Conservation (phyloP, 2,329 filamentous ascomycete genomes). For the Sclerotiophoma versabilis region DNA sequence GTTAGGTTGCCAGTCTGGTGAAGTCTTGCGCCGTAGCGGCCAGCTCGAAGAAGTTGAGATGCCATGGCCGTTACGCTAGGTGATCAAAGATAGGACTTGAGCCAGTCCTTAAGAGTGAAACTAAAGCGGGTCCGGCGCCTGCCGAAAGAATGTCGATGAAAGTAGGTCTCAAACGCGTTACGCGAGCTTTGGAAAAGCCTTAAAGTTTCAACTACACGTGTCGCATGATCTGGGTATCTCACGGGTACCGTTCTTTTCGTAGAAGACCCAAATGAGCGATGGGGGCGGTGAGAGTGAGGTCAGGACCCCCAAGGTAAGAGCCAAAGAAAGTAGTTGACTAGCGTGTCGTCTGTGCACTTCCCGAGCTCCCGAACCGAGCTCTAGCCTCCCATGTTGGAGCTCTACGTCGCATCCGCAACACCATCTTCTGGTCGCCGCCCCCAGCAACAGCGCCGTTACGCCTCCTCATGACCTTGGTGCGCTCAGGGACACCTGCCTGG, state of each 20-base stretch:
- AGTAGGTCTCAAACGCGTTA: neutral
- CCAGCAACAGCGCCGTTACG: neutral
- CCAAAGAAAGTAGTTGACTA: conserved; percentile 6
- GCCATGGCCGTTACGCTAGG: conserved; percentile 9
- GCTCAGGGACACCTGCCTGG: neutral
- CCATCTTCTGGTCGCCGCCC: neutral
- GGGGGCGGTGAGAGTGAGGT: conserved; percentile 7
- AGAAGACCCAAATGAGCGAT: neutral
- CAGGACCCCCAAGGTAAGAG: neutral
- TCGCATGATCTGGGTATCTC: neutral
- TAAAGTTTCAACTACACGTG: neutral
- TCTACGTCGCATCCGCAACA: conserved; percentile 2
- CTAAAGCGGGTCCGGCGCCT: conserved; percentile 4
- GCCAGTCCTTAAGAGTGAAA: neutral
- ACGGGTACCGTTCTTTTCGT: neutral
- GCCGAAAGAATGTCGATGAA: conserved; percentile 7
- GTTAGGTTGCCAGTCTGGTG: neutral
- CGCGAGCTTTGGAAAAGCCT: neutral
- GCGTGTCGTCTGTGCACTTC: conserved; percentile 3
- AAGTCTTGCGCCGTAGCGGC: neutral
- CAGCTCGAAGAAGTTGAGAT: neutral
- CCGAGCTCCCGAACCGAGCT: conserved; percentile 9
- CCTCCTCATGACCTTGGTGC: neutral
- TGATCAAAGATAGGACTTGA: conserved; percentile 1
- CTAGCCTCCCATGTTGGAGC: conserved; percentile 3